Evolutionary conservation across 1,139 yeast species (phyloP).

Genomic region (Hemisphaericaspora subhashii): DNA sequence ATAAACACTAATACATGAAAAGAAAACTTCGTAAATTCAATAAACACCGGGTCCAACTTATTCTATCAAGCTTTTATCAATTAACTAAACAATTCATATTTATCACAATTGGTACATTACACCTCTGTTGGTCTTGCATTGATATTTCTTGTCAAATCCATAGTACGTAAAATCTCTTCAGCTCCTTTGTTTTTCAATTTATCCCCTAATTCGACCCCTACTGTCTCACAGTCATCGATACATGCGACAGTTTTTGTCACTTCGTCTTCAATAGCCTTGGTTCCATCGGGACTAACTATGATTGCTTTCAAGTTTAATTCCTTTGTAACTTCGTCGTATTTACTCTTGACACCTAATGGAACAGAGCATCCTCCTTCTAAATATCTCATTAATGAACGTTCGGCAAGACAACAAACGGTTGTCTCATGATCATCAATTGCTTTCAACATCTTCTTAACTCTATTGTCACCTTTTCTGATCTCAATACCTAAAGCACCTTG

Average conservation of each 20-base stretch:
- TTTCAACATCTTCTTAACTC: slow-evolving; percentile 56
- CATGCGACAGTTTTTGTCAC: slow-evolving; percentile 33
- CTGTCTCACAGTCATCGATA: slow-evolving; percentile 63
- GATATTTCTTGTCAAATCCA: slow-evolving; percentile 42
- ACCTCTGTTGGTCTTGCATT: slow-evolving; percentile 18
- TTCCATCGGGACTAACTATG: slow-evolving; percentile 86
- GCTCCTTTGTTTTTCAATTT: slow-evolving; percentile 76
- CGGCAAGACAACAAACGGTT: slow-evolving; percentile 82
- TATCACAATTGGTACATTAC: no score
- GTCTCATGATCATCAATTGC: slow-evolving; percentile 68
- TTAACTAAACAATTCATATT: no score
- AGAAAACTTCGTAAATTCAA: not conserved
- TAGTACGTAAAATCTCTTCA: slow-evolving; percentile 73
- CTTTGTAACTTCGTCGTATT: slow-evolving; percentile 45
- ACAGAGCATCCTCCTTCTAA: slow-evolving; percentile 98
- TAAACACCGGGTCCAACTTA: no score
- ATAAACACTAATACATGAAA: not conserved
- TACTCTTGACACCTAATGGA: slow-evolving; percentile 87
- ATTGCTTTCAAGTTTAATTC: slow-evolving; percentile 60
- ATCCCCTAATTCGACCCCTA: slow-evolving; percentile 73
- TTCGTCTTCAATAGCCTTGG: slow-evolving; percentile 58
- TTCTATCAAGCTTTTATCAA: no score
- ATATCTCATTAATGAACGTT: slow-evolving; percentile 80
- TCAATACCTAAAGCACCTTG: slow-evolving; percentile 97
- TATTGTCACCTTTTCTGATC: slow-evolving; percentile 67